Evolutionary conservation across 257 asterid species (phyloP).

Genomic region (Fraxinus americana): DNA sequence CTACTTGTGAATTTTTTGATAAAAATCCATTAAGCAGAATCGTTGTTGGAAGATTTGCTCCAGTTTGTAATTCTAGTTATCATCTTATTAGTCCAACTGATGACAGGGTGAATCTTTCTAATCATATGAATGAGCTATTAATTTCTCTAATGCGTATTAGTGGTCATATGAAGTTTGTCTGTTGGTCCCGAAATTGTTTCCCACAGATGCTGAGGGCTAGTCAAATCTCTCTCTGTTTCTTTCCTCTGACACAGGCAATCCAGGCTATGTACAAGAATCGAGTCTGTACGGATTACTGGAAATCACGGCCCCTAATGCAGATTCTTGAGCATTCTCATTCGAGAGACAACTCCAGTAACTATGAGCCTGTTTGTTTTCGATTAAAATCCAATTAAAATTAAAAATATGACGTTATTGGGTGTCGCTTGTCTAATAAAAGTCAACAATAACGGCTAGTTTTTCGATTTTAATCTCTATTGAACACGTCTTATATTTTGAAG

Average conservation of each 20-base stretch:
- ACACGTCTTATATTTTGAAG: conserved; percentile 36
- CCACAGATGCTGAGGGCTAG: too few species aligned
- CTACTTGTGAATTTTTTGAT: neutral
- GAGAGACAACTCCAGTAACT: conserved; percentile 29
- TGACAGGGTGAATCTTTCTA: neutral
- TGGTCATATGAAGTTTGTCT: neutral
- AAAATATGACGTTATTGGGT: too few species aligned
- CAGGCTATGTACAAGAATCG: conserved; percentile 77
- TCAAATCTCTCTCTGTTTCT: conserved; percentile 24
- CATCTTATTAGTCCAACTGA: neutral
- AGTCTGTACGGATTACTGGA: conserved; percentile 74
- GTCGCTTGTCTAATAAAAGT: too few species aligned
- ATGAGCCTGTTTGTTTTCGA: too few species aligned
- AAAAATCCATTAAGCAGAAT: neutral
- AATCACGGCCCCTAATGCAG: conserved; percentile 83
- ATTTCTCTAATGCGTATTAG: neutral
- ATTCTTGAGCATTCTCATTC: conserved; percentile 48
- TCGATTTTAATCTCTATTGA: too few species aligned
- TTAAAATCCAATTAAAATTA: too few species aligned
- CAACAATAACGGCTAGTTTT: too few species aligned
- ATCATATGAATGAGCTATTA: neutral
- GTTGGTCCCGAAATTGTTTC: neutral
- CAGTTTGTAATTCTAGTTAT: neutral
- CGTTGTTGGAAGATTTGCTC: neutral
- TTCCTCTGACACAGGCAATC: conserved; percentile 53